Evolutionary conservation across 2,329 filamentous ascomycete species (phyloP), one percentile per base, ranked within the genome.

Genomic region (Xylaria sp.): DNA sequence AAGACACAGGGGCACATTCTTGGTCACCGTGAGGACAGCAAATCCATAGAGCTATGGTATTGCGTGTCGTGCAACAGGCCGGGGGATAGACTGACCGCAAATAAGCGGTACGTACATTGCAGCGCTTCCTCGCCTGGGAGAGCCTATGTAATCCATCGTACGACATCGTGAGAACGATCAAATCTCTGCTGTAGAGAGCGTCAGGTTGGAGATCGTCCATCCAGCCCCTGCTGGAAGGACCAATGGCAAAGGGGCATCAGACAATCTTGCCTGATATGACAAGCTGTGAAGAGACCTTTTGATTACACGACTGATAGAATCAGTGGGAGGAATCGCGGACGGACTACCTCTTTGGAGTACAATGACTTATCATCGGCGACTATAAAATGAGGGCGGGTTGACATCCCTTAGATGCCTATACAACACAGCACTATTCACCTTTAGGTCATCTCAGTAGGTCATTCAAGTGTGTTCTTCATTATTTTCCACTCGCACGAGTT

Each of bases 151-250:
- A 73, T 72, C 66, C 66, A 68, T 69, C 51, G 72, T 72, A 72
- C 71, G 73, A 58, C 61, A 72, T 69, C 70, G 67, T 73, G 71
- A 60, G 59, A 59, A 74, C 58, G 68, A 72, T 66, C 54, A 63
- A 61, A 25, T 66, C 23, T 60, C 60, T 71, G 69, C 71, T 69
- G 68, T 63, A 68, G 62, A 66, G 65, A 57, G 12, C 59, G 60
- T 68, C 51, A 66, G 65, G 44, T 72, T 68, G 66, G 70, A 48
- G 66, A 68, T 65, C 62, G 37, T 64, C 63, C 64, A 60, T 48
- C 63, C 60, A 68, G 64, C 63, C 70, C 69, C 65, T 59, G 62
- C 42, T 63, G 40, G 12, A n/a, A 51, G 66, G 69, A 61, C 75
- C 74, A 76, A 75, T 77, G 62, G 70, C 71, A 68, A 42, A 37